Conservation (phyloP, 2,329 filamentous ascomycete species). For the Coleophoma cylindrospora region DNA sequence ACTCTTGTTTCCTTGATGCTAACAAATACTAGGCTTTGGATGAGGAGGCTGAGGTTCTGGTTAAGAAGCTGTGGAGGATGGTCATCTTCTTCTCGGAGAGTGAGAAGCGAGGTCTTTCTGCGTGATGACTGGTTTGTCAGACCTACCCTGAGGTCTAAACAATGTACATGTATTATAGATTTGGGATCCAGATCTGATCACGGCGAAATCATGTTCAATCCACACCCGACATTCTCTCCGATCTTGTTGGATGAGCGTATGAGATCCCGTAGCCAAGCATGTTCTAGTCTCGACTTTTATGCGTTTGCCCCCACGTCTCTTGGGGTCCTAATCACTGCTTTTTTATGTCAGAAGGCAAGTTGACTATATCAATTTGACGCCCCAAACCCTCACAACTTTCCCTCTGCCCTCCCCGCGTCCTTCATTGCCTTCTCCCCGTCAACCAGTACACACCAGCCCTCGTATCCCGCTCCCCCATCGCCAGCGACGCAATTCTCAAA, state of each 20-base stretch:
- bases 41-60: constrained; percentile 88
- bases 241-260: too few relatives aligned
- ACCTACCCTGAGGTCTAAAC: too few relatives aligned
- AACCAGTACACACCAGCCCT: constrained; percentile 85
- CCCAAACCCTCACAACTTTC: constrained; percentile 10
- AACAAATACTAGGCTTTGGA: constrained; percentile 66
- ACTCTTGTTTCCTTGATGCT: constrained; percentile 20
- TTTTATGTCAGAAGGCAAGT: too few relatives aligned
- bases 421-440: constrained; percentile 67
- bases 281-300: too few relatives aligned
- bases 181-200: too few relatives aligned
- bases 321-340: too few relatives aligned
- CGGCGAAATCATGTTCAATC: too few relatives aligned
- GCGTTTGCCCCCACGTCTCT: too few relatives aligned
- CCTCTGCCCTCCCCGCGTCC: constrained; percentile 38
- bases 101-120: constrained; percentile 81
- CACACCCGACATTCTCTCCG: too few relatives aligned
- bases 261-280: too few relatives aligned
- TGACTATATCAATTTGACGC: too few relatives aligned
- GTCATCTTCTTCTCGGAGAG: constrained; percentile 96
- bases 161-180: too few relatives aligned
- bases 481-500: constrained; percentile 70
- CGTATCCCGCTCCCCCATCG: constrained; percentile 57
- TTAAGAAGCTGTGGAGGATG: constrained; percentile 98
- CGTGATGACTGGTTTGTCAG: constrained; percentile 18